Base-by-base conservation (phyloP, 345 rosid genomes). In the Eucalyptus pauciflora region DNA sequence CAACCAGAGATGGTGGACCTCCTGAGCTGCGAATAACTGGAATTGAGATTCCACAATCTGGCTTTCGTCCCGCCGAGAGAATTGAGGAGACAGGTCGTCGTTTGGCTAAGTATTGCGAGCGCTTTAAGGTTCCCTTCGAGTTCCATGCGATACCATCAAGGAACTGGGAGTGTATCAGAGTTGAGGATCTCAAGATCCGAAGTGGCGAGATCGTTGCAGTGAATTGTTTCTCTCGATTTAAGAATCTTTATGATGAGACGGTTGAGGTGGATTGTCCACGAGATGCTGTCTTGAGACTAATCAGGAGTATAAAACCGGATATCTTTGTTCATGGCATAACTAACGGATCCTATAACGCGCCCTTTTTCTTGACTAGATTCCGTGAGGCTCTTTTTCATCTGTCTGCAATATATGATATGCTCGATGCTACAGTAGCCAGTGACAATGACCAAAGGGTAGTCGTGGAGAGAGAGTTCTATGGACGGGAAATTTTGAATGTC, bases 11-110 rank as follows among this genome's bases (percentile, higher is more conserved):
- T 13, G 92, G 92, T 16, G 96, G 98, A 25, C 96, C 95, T 41
- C 94, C 96, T 50, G 95, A 94, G 90, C 94, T 98, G 31, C 94
- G 99, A 64, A 93, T 98, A 45, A 98, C 99, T 0, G 99, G 99
- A 56, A 95, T 98, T 56, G 99, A 98, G 90, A 86, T 95, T 88
- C 99, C 99, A 33, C 96, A 94, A 45, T 91, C 92, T 10, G 99
- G 99, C 67, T 91, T 97, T 90, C 93, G 96, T 41, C 99, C 99
- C 5, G 89, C 95, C 12, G 96, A 95, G 90, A 93, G 95, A 81
- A 92, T 96, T 33, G 94, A 94, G 83, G 99, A 95, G 87, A 95
- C 99, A 3, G 99, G 99, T 54, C 93, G 94, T 41, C 95, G 97
- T 71, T 90, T 98, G 48, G 92, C 93, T n/a, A 94, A 90, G 76